These are phyloP conservation scores for Pochonia chlamydosporia DNA, from an alignment of 2,329 filamentous ascomycete genomes.

Conservation along the genomic window DNA sequence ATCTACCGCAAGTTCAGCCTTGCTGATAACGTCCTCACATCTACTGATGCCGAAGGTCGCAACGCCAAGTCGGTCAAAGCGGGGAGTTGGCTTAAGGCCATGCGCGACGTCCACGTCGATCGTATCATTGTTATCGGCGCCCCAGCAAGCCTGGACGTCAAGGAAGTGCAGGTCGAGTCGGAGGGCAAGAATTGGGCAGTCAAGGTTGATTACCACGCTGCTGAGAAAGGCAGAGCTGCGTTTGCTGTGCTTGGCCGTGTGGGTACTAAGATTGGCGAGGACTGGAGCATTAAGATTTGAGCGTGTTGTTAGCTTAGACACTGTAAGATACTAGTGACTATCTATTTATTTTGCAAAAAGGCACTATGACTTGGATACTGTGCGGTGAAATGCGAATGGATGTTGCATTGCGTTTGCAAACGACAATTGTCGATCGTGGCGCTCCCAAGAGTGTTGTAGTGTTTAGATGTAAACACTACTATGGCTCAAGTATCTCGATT, in stretches of 20 bases:
- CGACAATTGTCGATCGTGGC: no score
- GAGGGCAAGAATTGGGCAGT: constrained; percentile 50
- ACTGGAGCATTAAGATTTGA: constrained; percentile 42
- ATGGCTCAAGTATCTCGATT: no score
- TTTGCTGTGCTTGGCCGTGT: constrained; percentile 49
- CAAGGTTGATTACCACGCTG: constrained; percentile 54
- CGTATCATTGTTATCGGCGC: constrained; percentile 80
- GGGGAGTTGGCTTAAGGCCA: constrained; percentile 70
- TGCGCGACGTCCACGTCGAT: constrained; percentile 74
- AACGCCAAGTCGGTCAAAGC: constrained; percentile 47
- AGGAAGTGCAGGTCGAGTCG: constrained; percentile 49
- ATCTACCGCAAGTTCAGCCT: constrained; percentile 80
- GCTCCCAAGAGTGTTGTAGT: no score
- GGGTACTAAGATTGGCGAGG: constrained; percentile 44
- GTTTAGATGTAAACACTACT: no score
- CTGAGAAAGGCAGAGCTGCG: constrained; percentile 39
- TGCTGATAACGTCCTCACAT: constrained; percentile 54
- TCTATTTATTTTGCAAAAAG: no score
- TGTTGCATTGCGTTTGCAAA: no score
- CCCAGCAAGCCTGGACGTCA: constrained; percentile 64
- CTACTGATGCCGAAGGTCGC: constrained; percentile 58
- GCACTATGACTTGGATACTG: no score
- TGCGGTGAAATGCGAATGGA: no score
- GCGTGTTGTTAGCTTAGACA: no score
- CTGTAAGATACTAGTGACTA: no score